Percentiles rank a stretch among this genome's conserved stretches.
phyloP scores from a whole-genome alignment of 768 basidiomycete genomes.

The Mycena metata region DNA sequence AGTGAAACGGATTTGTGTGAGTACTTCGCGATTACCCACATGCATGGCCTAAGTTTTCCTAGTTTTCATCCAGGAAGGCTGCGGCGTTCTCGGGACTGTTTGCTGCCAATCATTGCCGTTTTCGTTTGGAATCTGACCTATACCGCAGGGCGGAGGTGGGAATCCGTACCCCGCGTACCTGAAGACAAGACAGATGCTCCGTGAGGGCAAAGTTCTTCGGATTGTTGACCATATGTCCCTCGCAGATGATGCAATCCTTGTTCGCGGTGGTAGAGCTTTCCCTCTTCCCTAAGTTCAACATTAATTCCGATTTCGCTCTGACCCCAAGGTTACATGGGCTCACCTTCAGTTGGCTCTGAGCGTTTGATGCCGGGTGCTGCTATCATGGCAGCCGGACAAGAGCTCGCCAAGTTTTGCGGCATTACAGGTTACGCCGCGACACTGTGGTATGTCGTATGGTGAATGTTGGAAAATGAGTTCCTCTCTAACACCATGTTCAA shows the following conservation, averaged over 20 bases:
- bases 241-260: conserved; percentile 54
- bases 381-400: conserved; percentile 41
- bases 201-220: conserved; percentile 60
- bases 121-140: not conserved
- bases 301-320: not conserved
- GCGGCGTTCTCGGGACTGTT: conserved; percentile 69
- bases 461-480: not conserved
- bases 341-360: conserved; percentile 51
- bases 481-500: conserved; percentile 16
- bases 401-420: conserved; percentile 50
- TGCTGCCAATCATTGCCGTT: not conserved
- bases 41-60: not conserved
- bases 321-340: conserved; percentile 54
- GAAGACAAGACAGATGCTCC: conserved; percentile 64
- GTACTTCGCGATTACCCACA: conserved; percentile 15
- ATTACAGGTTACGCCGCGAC: conserved; percentile 48
- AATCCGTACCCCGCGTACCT: conserved; percentile 67
- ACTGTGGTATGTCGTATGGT: conserved; percentile 40
- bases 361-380: conserved; percentile 44
- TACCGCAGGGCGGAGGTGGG: conserved; percentile 68
- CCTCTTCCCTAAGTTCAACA: not conserved
- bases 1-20: conserved; percentile 60
- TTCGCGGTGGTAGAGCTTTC: conserved; percentile 42
- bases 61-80: conserved; percentile 75
- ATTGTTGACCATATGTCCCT: conserved; percentile 62